A percentile compares a stretch with the other conserved stretches of the same genome.
These are phyloP conservation scores for Flaveria linearis DNA, from an alignment of 129 eudicot species.

Conservation along the genomic window DNA sequence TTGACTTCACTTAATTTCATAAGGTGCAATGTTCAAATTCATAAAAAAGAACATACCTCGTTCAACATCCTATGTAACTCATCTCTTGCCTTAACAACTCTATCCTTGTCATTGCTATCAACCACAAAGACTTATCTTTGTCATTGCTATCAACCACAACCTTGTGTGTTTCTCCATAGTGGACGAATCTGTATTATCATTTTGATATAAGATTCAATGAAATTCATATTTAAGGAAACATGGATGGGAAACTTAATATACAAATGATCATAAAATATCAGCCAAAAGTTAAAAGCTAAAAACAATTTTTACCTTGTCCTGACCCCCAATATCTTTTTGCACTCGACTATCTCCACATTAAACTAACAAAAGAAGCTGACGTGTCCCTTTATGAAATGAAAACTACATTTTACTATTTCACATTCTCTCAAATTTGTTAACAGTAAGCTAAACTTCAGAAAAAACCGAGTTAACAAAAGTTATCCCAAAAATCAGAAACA, in stretches of 20 bases:
- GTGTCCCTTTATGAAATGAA: neutral
- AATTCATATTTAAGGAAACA: neutral
- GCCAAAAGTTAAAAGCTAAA: neutral
- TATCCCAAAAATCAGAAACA: neutral
- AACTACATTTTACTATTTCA: neutral
- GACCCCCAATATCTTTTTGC: too few relatives aligned
- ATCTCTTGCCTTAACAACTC: slow-evolving; percentile 99
- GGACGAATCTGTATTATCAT: slow-evolving; percentile 77
- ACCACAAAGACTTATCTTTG: slow-evolving; percentile 93
- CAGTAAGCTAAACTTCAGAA: slow-evolving; percentile 11
- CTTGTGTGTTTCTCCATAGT: slow-evolving; percentile 99
- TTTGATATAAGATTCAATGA: neutral
- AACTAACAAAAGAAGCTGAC: neutral
- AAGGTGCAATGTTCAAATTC: neutral
- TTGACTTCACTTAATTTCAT: neutral
- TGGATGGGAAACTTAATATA: neutral
- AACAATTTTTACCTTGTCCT: neutral
- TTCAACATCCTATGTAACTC: slow-evolving; percentile 99
- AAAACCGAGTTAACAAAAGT: neutral
- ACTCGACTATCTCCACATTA: neutral
- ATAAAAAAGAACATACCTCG: slow-evolving; percentile 53
- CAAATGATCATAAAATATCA: slow-evolving; percentile 10
- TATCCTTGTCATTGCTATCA: slow-evolving; percentile 98
- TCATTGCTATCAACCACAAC: slow-evolving; percentile 99
- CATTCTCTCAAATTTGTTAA: neutral